Evolutionary conservation across 257 asterid species (phyloP).

Genomic region (Anisodus tanguticus): DNA sequence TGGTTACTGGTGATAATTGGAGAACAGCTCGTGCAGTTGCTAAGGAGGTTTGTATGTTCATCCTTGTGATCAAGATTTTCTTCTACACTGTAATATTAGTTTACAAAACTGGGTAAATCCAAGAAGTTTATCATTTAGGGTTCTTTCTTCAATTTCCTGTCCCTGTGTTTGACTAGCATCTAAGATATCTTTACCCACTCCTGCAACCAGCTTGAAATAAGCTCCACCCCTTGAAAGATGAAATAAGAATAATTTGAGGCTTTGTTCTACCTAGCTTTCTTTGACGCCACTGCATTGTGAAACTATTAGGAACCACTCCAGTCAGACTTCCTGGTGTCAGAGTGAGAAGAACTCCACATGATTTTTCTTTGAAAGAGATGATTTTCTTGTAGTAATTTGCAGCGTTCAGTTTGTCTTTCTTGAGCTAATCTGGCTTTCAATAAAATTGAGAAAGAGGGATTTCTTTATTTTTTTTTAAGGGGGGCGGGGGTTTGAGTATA

Average conservation of each 20-base stretch:
- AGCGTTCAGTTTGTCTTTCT: conserved; percentile 12
- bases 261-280: conserved; percentile 11
- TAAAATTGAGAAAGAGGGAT: background rate
- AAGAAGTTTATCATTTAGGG: background rate
- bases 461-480: background rate
- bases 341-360: background rate
- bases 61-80: conserved; percentile 15
- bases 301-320: background rate
- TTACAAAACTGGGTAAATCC: background rate
- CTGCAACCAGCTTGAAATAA: conserved; percentile 6
- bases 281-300: conserved; percentile 1
- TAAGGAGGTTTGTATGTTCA: conserved; percentile 65
- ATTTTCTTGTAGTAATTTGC: conserved; percentile 2
- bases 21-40: conserved; percentile 99
- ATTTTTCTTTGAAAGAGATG: conserved; percentile 5
- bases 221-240: background rate
- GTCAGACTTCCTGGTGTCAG: background rate
- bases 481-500: background rate
- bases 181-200: conserved; percentile 13
- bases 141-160: conserved; percentile 27
- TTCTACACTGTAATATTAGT: background rate
- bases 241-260: background rate
- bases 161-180: background rate
- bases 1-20: conserved; percentile 99
- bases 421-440: background rate